Base-by-base conservation (phyloP, 805 yeast genomes). In the Barnettozyma populi region DNA sequence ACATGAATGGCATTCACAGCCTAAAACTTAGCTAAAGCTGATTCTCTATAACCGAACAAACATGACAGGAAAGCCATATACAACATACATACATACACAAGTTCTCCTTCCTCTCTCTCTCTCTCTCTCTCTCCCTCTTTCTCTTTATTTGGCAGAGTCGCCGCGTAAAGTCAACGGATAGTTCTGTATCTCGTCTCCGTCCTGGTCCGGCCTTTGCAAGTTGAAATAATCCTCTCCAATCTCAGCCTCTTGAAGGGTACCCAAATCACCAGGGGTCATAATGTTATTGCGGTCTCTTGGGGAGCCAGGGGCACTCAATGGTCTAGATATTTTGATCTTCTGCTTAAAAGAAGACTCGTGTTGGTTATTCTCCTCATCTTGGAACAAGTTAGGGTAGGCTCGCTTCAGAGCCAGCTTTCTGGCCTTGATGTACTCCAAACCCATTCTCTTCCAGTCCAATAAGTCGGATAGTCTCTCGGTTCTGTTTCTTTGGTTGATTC, bases 251-350 rank as follows among this genome's bases (percentile, higher is more conserved):
- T 90, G 97, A 59, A 94, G 74, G 4, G 96, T 84, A n/a, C 98
- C 99, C 53, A 92, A 76, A 65, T 92, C 99, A 36, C 99, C 99
- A 0, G 99, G 99, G 2, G 99, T 92, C 96, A 90, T 92, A 57
- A 83, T 71, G 16, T 86, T 82, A 54, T 78, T 73, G 59, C 75
- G 74, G 52, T 80, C 88, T 48, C 90, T 74, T 52, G 99, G 98
- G 6, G 97, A 90, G 2, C 97, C 98, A 1, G 98, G 98, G n/a
- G 88, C 97, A 51, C 95, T 85, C 54, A 92, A 73, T 16, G 98
- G 98, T 61, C 97, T 78, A 7, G 96, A 81, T 50, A 92, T 79
- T 67, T 90, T 92, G 59, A 82, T 64, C 65, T 68, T 55, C 59
- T 70, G 68, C 66, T 75, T 45, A 73, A 79, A 60, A n/a, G 48